Conservation (phyloP, 2,329 filamentous ascomycete genomes). For the Diaporthe destruens region DNA sequence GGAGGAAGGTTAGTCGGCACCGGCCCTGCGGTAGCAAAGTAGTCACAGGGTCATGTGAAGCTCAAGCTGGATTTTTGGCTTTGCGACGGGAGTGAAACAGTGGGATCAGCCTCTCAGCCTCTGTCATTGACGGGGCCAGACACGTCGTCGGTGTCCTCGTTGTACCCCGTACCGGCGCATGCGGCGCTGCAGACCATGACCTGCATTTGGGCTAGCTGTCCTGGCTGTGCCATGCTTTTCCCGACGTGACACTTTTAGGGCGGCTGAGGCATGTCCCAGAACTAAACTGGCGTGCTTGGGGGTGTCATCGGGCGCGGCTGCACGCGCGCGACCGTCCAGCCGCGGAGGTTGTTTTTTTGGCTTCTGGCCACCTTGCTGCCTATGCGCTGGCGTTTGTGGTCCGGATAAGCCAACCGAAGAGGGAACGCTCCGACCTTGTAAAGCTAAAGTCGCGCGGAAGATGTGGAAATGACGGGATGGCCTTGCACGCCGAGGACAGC, state of each 20-base stretch:
- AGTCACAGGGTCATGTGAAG: constrained; percentile 5
- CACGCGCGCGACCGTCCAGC: constrained; percentile 2
- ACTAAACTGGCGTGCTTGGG: not conserved
- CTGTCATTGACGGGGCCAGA: not conserved
- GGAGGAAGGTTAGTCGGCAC: not conserved
- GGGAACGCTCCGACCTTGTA: not conserved
- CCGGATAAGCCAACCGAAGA: not conserved
- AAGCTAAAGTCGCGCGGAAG: no score
- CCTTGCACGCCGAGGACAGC: not conserved
- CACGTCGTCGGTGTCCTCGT: not conserved
- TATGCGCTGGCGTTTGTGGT: not conserved
- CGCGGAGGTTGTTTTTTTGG: not conserved
- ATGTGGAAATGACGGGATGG: not conserved
- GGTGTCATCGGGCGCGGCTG: constrained; percentile 1
- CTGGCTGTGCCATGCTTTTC: not conserved
- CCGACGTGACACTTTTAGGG: not conserved
- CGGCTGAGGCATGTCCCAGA: not conserved
- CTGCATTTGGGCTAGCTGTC: not conserved
- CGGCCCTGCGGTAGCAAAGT: not conserved
- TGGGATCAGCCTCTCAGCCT: not conserved
- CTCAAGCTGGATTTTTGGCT: not conserved
- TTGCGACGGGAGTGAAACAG: constrained; percentile 16
- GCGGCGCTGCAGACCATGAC: not conserved
- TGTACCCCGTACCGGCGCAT: not conserved
- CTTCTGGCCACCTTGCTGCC: not conserved